Base-by-base conservation (phyloP, 2,329 filamentous ascomycete species). In the Orbilia blumenaviensis region DNA sequence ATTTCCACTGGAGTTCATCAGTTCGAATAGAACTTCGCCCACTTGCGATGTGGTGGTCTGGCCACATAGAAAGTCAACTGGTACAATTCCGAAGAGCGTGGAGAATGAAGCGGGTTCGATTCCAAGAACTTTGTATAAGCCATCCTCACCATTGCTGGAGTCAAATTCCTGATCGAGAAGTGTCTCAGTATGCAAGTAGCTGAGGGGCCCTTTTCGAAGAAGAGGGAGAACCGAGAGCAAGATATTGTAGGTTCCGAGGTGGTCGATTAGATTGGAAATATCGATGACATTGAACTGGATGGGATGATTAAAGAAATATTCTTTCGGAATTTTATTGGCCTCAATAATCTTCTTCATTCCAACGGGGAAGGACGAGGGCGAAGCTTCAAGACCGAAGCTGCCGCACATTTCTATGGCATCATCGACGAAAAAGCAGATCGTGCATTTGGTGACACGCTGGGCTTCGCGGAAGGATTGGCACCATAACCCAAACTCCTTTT, bases 221-320 rank as follows among this genome's bases (percentile, higher is more conserved):
- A 90, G 77, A 1, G 87, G 86, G 0, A 82, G 78, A 0, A 85
- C 81, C 0, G 87, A 83, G 14, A 84, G 79, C 4, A 88, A 78
- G 14, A 87, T 9, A 75, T 86, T 86, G 7, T 87, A 68, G 9
- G 80, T 69, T 16, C 85, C 86, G 6, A 85, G 18, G 58, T 84
- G 82, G 67, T 86, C 85, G 1, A 82, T 80, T 9, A 87, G 80
- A 62, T 85, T 85, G 64, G 80, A 87, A 0, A 87, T 88, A 76
- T 90, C 87, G 64, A 90, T 86, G 2, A 86, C 82, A 78, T 89
- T 85, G 78, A 89, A 90, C 2, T 66, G 48, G 3, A 78, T 81
- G 0, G 86, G 85, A 18, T 60, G 41, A n/a, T 60, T 60, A 42
- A 50, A 64, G 16, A 29, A n/a, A 18, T 73, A 0, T 83, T 85